A percentile compares a stretch with the other conserved stretches of the same genome.
Conservation (phyloP, 768 basidiomycete species). For the Porpolomopsis calyptriformis region DNA sequence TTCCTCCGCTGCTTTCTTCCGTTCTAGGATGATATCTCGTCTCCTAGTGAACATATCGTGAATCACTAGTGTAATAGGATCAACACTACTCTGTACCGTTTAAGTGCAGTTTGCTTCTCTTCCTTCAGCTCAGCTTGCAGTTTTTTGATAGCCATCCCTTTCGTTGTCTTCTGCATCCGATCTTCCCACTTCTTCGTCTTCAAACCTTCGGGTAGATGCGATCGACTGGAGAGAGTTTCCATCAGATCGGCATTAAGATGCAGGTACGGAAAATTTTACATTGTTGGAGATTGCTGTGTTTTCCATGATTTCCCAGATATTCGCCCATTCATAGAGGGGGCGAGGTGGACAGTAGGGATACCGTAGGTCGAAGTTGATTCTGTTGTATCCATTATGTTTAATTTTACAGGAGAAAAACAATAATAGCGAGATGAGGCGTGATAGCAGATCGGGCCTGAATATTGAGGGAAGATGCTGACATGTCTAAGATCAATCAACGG, state of each 20-base stretch:
- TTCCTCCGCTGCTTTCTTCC: slow-evolving; percentile 66
- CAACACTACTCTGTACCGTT: slow-evolving; percentile 40
- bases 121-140: slow-evolving; percentile 63
- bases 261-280: slow-evolving; percentile 25
- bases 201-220: slow-evolving; percentile 53
- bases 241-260: slow-evolving; percentile 6
- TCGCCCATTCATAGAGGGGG: slow-evolving; percentile 54
- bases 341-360: slow-evolving; percentile 22
- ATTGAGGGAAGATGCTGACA: too few species aligned
- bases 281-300: slow-evolving; percentile 34
- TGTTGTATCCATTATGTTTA: too few species aligned
- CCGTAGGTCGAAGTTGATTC: too few species aligned
- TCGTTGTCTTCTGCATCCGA: slow-evolving; percentile 59
- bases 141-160: slow-evolving; percentile 60
- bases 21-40: slow-evolving; percentile 55
- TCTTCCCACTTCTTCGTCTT: slow-evolving; percentile 59
- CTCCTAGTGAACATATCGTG: slow-evolving; percentile 32
- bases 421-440: too few species aligned
- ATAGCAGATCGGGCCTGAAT: too few species aligned
- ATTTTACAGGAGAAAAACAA: neutral
- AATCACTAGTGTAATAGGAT: neutral
- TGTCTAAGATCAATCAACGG: too few species aligned
- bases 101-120: slow-evolving; percentile 60
- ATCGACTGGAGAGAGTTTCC: slow-evolving; percentile 37
- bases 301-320: slow-evolving; percentile 68